These are phyloP conservation scores for Cardamine resedifolia DNA, from an alignment of 345 rosid species.

Conservation along the genomic window DNA sequence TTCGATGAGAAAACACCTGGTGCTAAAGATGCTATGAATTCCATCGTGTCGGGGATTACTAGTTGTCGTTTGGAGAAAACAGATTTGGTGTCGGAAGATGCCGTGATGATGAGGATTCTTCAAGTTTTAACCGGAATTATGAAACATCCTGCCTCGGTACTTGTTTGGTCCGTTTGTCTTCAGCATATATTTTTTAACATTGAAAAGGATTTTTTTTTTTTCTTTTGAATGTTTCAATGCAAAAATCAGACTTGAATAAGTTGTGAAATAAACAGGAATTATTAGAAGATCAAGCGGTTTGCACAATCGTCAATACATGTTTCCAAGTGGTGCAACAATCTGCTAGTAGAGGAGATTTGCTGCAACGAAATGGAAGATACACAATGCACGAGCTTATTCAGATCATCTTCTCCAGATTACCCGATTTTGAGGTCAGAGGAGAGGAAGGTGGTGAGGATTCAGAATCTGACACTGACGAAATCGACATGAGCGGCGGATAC, in stretches of 20 bases:
- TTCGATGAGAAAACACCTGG: constrained; percentile 83
- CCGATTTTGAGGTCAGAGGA: constrained; percentile 54
- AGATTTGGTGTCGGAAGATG: constrained; percentile 60
- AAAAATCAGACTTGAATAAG: background rate
- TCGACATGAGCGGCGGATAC: constrained; percentile 53
- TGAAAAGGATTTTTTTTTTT: background rate
- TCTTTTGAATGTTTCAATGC: background rate
- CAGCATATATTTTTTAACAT: no score
- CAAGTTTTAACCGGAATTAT: constrained; percentile 63
- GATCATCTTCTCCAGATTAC: constrained; percentile 66
- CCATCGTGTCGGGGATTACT: constrained; percentile 57
- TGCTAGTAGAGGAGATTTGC: constrained; percentile 64
- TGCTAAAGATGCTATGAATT: constrained; percentile 62
- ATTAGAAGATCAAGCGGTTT: constrained; percentile 70
- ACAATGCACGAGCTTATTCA: constrained; percentile 88
- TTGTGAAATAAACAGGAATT: constrained; percentile 31
- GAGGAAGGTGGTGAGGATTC: constrained; percentile 49
- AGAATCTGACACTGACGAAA: constrained; percentile 66
- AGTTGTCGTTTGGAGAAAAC: constrained; percentile 86
- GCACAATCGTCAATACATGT: constrained; percentile 82
- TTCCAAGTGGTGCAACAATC: constrained; percentile 90
- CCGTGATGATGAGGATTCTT: constrained; percentile 80
- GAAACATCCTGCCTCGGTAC: constrained; percentile 51
- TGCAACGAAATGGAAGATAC: constrained; percentile 72
- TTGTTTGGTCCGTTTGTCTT: background rate